Evolutionary conservation across 2,329 filamentous ascomycete genomes (phyloP).

Genomic region (Monosporascus sp.): DNA sequence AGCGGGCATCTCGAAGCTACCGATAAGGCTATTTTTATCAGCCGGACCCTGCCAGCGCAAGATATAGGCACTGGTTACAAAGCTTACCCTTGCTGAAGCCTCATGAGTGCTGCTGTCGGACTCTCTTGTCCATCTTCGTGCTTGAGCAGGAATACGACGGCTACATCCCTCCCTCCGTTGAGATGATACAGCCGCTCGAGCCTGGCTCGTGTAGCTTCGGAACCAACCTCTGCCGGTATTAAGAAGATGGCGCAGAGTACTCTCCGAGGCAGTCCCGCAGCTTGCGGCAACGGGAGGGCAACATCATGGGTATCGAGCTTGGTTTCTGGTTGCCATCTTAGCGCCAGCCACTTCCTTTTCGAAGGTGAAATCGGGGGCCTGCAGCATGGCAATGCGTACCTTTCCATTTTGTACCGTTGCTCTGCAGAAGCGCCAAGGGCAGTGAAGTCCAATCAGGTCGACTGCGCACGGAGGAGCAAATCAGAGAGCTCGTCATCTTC

Average conservation of each 20-base stretch:
- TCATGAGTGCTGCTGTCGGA: conserved; percentile 32
- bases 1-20: conserved; percentile 31
- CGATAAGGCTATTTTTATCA: conserved; percentile 27
- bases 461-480: conserved; percentile 26
- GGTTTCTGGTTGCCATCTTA: conserved; percentile 33
- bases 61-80: not conserved
- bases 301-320: conserved; percentile 41
- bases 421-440: conserved; percentile 16
- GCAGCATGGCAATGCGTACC: conserved; percentile 13
- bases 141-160: conserved; percentile 41
- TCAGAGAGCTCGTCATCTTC: conserved; percentile 17
- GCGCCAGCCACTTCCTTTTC: conserved; percentile 1
- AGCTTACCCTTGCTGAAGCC: conserved; percentile 40
- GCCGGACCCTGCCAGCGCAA: not conserved
- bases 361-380: not conserved
- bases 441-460: conserved; percentile 24
- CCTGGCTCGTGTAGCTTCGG: conserved; percentile 24
- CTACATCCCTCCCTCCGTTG: conserved; percentile 34
- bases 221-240: conserved; percentile 31
- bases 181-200: conserved; percentile 37
- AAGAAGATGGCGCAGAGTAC: conserved; percentile 37
- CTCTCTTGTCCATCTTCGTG: conserved; percentile 18
- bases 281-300: conserved; percentile 30
- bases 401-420: conserved; percentile 20
- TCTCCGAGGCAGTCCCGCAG: conserved; percentile 6